Evolutionary conservation across 78 protist species (phyloP), one percentile per base, ranked within the genome.

Genomic region (Polysphondylium violaceum): DNA sequence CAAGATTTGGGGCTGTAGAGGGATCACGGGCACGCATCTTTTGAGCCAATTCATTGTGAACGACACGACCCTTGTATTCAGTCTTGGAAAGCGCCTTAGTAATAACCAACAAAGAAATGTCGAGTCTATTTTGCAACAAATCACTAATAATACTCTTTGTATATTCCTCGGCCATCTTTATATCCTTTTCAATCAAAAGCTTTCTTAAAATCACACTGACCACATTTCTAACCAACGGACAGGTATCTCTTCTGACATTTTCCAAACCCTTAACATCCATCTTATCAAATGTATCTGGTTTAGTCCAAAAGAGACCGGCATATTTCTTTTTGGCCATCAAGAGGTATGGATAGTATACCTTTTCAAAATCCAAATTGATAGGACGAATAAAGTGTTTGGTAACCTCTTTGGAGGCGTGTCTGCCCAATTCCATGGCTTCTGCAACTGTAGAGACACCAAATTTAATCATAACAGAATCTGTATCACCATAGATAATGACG

Each of bases 381-480:
- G 99, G 99, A 58, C 88, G 76, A 61, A 76, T n/a, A 91, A 98
- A 99, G 3, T 43, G 1, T 19, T 29, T 38, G 17, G 98, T 95
- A 6, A 99, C 96, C 12, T 21, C 51, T 19, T 73, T 94, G 0
- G 99, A 98, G 0, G 99, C 99, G 23, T 97, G 97, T 63, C 87
- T 85, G 4, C 98, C 99, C 65, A 98, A 56, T 6, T 74, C 96
- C 97, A 98, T 97, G 14, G 98, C 95, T 51, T 96, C 93, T 11
- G 12, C 96, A 5, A 98, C 72, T 25, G 74, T 53, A 11, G 29
- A 3, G 23, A 67, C 51, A 41, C 97, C 98, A 75, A 99, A 99
- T 67, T 95, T 96, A 78, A 99, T 94, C 99, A 99, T 99, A 36
- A 99, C 99, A 0, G 99, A 99, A 89, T 99, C 99, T 7, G 99